These are phyloP conservation scores for Xylariaceae sp. DNA, from an alignment of 2,329 filamentous ascomycete species.

Conservation along the genomic window DNA sequence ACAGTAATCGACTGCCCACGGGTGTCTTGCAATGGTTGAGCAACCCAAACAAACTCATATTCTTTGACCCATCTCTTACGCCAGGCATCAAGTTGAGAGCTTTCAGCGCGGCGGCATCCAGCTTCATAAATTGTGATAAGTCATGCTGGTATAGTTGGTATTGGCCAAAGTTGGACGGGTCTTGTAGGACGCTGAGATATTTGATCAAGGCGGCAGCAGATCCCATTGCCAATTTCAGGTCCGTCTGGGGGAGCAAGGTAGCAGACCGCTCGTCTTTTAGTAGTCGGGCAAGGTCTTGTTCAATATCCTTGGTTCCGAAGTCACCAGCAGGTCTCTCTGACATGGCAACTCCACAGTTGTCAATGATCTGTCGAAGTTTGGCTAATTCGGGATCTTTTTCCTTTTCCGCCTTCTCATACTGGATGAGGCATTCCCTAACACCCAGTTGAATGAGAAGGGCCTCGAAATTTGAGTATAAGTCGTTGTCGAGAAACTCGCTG, in stretches of 20 bases:
- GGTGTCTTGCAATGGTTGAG: conserved; percentile 98
- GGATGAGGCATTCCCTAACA: conserved; percentile 90
- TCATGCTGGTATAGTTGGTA: conserved; percentile 98
- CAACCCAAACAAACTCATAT: conserved; percentile 92
- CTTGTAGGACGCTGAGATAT: conserved; percentile 87
- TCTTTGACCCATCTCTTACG: conserved; percentile 91
- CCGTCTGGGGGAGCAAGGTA: conserved; percentile 80
- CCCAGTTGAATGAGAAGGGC: conserved; percentile 94
- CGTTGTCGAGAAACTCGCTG: conserved; percentile 98
- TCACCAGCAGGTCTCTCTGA: conserved; percentile 77
- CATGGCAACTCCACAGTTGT: conserved; percentile 88
- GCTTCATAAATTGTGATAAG: conserved; percentile 95
- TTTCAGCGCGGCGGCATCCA: conserved; percentile 91
- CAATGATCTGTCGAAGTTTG: conserved; percentile 86
- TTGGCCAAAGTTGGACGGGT: conserved; percentile 93
- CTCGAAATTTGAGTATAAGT: conserved; percentile 97
- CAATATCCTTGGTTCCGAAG: conserved; percentile 88
- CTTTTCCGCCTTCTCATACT: conserved; percentile 76
- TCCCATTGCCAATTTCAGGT: conserved; percentile 94
- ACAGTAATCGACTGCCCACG: conserved; percentile 82
- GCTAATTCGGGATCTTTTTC: conserved; percentile 85
- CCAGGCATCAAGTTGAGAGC: conserved; percentile 97
- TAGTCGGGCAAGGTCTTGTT: conserved; percentile 87
- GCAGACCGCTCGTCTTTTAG: conserved; percentile 83
- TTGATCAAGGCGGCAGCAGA: conserved; percentile 92